These are phyloP conservation scores for Arachnopeziza araneosa DNA, from an alignment of 2,329 filamentous ascomycete species.

Conservation along the genomic window DNA sequence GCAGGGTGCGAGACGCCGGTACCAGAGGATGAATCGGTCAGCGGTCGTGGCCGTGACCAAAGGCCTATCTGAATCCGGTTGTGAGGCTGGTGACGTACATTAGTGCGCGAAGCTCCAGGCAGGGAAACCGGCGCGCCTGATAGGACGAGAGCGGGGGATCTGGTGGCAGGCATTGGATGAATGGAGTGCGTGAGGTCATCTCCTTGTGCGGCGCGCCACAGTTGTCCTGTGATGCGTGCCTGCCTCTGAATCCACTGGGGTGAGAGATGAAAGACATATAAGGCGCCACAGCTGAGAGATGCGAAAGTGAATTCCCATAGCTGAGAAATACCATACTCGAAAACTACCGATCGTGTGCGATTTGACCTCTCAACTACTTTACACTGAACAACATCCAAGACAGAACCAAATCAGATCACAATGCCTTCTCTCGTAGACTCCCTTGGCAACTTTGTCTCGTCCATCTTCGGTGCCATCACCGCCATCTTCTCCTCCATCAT, in stretches of 20 bases:
- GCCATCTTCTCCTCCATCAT: constrained; percentile 23
- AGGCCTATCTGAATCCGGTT: neutral
- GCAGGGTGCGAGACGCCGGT: neutral
- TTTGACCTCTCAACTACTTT: neutral
- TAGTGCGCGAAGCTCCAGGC: neutral
- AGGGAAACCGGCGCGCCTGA: neutral
- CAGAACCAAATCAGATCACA: neutral
- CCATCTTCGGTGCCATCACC: constrained; percentile 23
- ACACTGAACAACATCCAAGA: neutral
- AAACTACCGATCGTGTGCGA: neutral
- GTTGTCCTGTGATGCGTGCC: neutral
- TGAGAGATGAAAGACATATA: neutral
- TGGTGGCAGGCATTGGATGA: neutral
- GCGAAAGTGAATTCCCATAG: neutral
- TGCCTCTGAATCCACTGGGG: neutral
- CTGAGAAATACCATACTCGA: neutral
- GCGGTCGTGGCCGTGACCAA: neutral
- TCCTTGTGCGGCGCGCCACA: neutral
- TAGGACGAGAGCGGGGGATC: neutral
- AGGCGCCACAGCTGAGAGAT: neutral
- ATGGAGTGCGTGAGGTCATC: neutral
- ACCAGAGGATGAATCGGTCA: neutral
- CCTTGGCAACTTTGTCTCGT: constrained; percentile 20
- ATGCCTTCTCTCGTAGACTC: constrained; percentile 26
- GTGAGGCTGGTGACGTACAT: neutral